Evolutionary conservation across 495 filamentous ascomycete species (phyloP).

Genomic region (Tuber brumale): DNA sequence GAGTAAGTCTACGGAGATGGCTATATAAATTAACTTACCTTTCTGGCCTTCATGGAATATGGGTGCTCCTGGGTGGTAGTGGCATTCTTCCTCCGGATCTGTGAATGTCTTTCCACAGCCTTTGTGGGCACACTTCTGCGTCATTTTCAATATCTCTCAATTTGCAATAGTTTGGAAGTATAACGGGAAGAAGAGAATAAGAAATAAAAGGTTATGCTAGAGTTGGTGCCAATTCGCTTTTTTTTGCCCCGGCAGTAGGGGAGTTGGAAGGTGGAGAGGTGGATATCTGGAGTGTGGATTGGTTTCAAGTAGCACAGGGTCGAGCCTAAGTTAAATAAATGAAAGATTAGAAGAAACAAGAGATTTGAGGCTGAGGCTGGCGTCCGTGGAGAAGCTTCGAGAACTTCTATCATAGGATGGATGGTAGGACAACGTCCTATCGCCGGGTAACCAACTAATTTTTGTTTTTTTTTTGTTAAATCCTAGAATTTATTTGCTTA

Average conservation of each 20-base stretch:
- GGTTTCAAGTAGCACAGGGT: constrained; percentile 6
- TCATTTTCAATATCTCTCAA: constrained; percentile 50
- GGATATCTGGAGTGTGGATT: constrained; percentile 5
- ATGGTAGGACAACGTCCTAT: not conserved
- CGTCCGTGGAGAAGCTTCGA: constrained; percentile 23
- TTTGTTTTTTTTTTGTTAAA: too few relatives aligned
- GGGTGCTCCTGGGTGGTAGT: constrained; percentile 88
- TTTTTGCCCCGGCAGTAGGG: not conserved
- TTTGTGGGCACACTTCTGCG: constrained; percentile 91
- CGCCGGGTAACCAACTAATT: not conserved
- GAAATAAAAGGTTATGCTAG: not conserved
- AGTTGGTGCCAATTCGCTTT: not conserved
- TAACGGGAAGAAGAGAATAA: not conserved
- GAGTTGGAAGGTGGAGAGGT: not conserved
- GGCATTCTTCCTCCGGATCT: constrained; percentile 75
- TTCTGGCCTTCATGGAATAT: constrained; percentile 99
- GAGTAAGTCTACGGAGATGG: not conserved
- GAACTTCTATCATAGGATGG: constrained; percentile 1
- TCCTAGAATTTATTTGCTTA: too few relatives aligned
- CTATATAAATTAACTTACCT: constrained; percentile 54
- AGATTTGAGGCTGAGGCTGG: not conserved
- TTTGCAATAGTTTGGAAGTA: not conserved
- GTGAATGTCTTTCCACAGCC: constrained; percentile 85
- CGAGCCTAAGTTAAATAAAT: not conserved
- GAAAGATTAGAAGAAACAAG: not conserved